Percentiles rank a stretch among this genome's conserved stretches.
phyloP scores from a whole-genome alignment of 139 green algal species.

The Coccomyxa sp. region DNA sequence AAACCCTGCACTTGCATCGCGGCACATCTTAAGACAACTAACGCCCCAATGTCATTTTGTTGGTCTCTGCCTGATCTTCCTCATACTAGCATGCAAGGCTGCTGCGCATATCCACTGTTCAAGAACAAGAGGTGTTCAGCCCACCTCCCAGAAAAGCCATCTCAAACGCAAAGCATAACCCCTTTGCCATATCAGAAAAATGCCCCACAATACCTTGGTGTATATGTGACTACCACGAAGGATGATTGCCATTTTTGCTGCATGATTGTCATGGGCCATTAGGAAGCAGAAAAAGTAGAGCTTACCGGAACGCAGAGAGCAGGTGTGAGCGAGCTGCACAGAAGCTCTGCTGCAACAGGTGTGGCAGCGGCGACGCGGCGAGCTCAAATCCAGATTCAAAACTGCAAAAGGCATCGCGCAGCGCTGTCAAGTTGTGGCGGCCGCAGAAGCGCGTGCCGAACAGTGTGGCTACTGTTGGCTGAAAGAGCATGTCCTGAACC shows the following conservation, averaged over 20 bases:
- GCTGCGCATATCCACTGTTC: too few species aligned
- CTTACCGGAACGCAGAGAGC: slow-evolving; percentile 30
- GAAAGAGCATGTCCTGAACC: slow-evolving; percentile 47
- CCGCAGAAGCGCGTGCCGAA: slow-evolving; percentile 44
- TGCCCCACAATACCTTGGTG: too few species aligned
- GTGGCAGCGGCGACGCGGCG: slow-evolving; percentile 66
- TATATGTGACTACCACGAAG: too few species aligned
- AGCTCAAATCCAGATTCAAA: slow-evolving; percentile 74
- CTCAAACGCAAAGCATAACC: too few species aligned
- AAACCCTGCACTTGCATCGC: slow-evolving; percentile 17
- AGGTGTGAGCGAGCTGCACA: slow-evolving; percentile 12
- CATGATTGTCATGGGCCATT: neutral
- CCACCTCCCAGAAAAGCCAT: too few species aligned
- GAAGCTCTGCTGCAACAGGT: slow-evolving; percentile 61
- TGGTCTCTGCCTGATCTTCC: too few species aligned
- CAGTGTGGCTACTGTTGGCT: slow-evolving; percentile 31
- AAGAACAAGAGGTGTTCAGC: too few species aligned
- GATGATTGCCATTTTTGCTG: too few species aligned
- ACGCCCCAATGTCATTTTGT: neutral
- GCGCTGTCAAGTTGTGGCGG: neutral
- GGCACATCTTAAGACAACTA: neutral
- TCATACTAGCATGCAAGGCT: too few species aligned
- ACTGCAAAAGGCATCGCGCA: slow-evolving; percentile 30
- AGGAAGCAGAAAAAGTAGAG: neutral
- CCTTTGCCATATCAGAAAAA: too few species aligned